Base-by-base conservation (phyloP, 176 grass and related monocot species). In the Aegilops speltoides region DNA sequence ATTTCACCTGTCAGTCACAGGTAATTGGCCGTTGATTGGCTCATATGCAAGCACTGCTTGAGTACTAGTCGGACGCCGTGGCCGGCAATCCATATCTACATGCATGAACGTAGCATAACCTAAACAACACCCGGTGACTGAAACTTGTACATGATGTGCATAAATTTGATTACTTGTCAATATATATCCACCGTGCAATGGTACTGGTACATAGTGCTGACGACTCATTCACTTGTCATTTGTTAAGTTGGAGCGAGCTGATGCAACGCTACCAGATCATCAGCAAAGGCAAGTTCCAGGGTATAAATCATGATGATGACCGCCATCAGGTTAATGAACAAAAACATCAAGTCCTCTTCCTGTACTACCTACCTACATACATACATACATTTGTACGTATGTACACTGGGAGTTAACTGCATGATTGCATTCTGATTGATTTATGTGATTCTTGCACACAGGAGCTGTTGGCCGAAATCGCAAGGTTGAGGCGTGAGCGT, bases 201-300 rank as follows among this genome's bases (percentile, higher is more conserved):
- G 45, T 17, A 0, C 15, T 17, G 4, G 14, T 2, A 52, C 7
- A 19, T 54, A 19, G 50, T 19, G 50, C 50, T 54, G 50, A 19
- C 50, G 6, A 2, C 25, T 8, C 23, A 1, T 33, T 70, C 69
- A 41, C 36, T 24, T 43, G 10, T 41, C 24, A 7, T 29, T 19
- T 84, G 4, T 65, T 17, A 80, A 95, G 93, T 63, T 84, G 90
- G 90, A 37, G 50, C 2, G 85, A 93, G 62, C 68, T 95, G 8
- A 85, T 93, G 50, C 86, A 86, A 3, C 85, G 76, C 10, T 95
- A 93, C 56, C 74, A 95, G 43, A 78, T 63, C 46, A 24, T 14
- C 61, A 72, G 8, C 34, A 85, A 76, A 76, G 81, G 32, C 34
- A 81, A 41, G 3, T 83, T 87, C 37, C 36, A 89, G 70, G 83